These are phyloP conservation scores for Claviceps sorghi DNA, from an alignment of 2,329 filamentous ascomycete genomes.

Conservation along the genomic window DNA sequence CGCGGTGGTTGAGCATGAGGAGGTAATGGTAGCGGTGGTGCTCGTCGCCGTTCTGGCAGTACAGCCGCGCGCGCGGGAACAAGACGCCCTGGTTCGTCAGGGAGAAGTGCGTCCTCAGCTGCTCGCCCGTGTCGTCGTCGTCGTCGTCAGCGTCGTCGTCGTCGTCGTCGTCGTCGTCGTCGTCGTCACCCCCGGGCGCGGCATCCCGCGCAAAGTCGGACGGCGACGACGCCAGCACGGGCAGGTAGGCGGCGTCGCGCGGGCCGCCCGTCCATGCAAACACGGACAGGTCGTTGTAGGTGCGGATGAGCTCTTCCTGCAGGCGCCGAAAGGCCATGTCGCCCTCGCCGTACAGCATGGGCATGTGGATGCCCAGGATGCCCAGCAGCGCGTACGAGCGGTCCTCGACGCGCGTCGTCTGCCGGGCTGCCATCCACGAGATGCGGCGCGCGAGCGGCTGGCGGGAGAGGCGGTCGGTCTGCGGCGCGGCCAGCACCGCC, in stretches of 20 bases:
- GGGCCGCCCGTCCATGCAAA: slow-evolving; percentile 10
- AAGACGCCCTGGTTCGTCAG: slow-evolving; percentile 2
- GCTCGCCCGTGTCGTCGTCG: neutral
- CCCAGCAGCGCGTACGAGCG: slow-evolving; percentile 14
- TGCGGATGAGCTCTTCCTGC: slow-evolving; percentile 13
- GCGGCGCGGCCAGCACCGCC: neutral
- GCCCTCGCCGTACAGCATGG: slow-evolving; percentile 13
- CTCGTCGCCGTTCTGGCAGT: neutral
- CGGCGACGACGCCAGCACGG: neutral
- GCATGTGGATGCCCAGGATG: slow-evolving; percentile 14
- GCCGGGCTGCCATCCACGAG: slow-evolving; percentile 11
- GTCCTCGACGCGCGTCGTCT: slow-evolving; percentile 13
- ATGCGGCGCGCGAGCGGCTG: slow-evolving; percentile 10
- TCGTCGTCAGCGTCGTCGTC: neutral
- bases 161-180: neutral
- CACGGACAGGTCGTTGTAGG: slow-evolving; percentile 9
- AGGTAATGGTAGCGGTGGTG: neutral
- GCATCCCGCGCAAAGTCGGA: neutral
- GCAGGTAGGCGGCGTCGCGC: neutral
- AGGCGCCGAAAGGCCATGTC: slow-evolving; percentile 7
- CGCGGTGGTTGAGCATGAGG: neutral
- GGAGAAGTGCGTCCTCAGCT: neutral
- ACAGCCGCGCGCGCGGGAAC: neutral
- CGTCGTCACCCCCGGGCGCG: neutral
- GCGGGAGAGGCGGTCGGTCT: neutral